Base-by-base conservation (phyloP, 495 filamentous ascomycete genomes). In the Physcia stellaris region DNA sequence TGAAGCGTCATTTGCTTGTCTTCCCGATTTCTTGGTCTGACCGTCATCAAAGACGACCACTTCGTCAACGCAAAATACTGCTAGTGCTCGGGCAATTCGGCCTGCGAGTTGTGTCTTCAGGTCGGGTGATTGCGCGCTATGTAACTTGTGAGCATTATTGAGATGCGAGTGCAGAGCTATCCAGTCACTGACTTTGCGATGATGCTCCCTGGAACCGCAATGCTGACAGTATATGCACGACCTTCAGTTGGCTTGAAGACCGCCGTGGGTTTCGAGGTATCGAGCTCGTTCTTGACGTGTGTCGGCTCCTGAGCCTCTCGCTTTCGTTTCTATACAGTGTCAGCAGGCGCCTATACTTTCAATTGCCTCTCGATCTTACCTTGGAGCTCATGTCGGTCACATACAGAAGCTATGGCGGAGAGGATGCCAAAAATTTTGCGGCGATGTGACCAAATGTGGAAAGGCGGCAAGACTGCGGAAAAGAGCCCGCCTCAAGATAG, bases 21-120 rank as follows among this genome's bases (percentile, higher is more conserved):
- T 13, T n/a, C 43, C 28, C 24, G 20, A 10, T 21, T 24, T 24
- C 24, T 12, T 26, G 27, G 15, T 24, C 35, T 47, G 32, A 21
- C 41, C 66, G 53, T 86, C 81, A 33, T 83, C 70, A 52, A 77
- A 86, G 39, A 86, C 54, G 31, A 86, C 63, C 20, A 88, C 64
- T 55, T 88, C 83, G 48, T 88, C 83, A 37, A 86, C 70, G 43
- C 69, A 77, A 51, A 84, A 86, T 41, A 86, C 77, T 18, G 80
- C 74, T 6, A 75, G 58, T 11, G 78, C 80, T 16, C 83, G 77
- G 2, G 80, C 82, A 17, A 88, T 69, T 39, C 72, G 71, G 16
- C 77, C 75, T 4, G 74, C 76, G 27, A 81, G 61, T 18, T 61
- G 57, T 6, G 74, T 75, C 49, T 78, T 75, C 40, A 78, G 74